phyloP scores from a whole-genome alignment of 2,329 filamentous ascomycete genomes.

The Fusarium agapanthi region DNA sequence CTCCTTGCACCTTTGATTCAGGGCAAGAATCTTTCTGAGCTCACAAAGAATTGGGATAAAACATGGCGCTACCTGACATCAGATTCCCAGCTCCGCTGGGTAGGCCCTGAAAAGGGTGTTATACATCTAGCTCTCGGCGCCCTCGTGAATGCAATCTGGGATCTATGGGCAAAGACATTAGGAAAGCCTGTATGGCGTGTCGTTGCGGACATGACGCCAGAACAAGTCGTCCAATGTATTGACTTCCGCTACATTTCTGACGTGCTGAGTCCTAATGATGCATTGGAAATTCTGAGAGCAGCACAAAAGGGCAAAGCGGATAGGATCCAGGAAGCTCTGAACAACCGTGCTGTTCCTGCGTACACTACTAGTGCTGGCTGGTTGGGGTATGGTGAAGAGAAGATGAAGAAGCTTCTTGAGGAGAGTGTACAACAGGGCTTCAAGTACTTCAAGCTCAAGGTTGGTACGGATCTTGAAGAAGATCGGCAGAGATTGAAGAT shows the following conservation, averaged over 20 bases:
- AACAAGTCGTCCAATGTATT: slow-evolving; percentile 86
- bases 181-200: slow-evolving; percentile 90
- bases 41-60: slow-evolving; percentile 82
- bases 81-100: slow-evolving; percentile 91
- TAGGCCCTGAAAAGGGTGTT: slow-evolving; percentile 91
- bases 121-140: slow-evolving; percentile 90
- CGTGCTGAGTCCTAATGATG: slow-evolving; percentile 45
- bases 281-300: background rate
- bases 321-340: background rate
- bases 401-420: background rate
- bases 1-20: slow-evolving; percentile 80
- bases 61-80: slow-evolving; percentile 91
- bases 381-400: background rate
- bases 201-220: slow-evolving; percentile 86
- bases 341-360: background rate
- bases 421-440: background rate
- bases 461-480: background rate
- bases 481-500: background rate
- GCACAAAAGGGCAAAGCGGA: background rate
- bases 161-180: slow-evolving; percentile 89
- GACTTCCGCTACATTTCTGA: slow-evolving; percentile 96
- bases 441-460: background rate
- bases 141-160: slow-evolving; percentile 93
- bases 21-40: slow-evolving; percentile 76
- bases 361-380: background rate